These are phyloP conservation scores for Pharus latifolius DNA, from an alignment of 176 grass and related monocot species.

Conservation along the genomic window DNA sequence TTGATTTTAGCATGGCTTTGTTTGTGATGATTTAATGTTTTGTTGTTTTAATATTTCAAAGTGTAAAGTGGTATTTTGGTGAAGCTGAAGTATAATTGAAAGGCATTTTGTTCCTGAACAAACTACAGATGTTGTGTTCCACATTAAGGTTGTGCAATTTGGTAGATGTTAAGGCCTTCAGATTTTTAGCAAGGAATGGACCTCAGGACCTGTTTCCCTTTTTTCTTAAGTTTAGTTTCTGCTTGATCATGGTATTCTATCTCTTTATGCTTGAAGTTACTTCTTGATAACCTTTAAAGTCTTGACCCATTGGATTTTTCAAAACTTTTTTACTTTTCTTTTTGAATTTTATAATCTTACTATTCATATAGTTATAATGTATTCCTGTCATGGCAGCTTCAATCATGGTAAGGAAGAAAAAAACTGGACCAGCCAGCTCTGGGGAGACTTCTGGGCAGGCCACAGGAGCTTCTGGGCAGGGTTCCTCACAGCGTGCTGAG, in stretches of 20 bases:
- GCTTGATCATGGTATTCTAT: background rate
- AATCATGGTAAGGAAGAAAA: slow-evolving; percentile 88
- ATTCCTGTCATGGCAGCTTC: slow-evolving; percentile 13
- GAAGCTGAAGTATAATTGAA: background rate
- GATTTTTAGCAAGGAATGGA: background rate
- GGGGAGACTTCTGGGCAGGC: slow-evolving; percentile 45
- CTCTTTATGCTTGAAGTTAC: background rate
- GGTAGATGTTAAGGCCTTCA: background rate
- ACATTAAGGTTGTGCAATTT: background rate
- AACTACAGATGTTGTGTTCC: background rate
- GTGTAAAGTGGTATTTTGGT: no score
- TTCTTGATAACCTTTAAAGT: background rate
- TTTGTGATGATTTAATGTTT: background rate
- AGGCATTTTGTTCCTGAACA: background rate
- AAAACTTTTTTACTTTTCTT: no score
- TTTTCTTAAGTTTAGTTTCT: background rate
- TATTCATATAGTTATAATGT: background rate
- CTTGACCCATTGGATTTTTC: background rate
- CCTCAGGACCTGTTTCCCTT: background rate
- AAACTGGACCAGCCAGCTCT: slow-evolving; percentile 40
- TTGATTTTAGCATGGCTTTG: background rate
- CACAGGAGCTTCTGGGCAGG: slow-evolving; percentile 29
- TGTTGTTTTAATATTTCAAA: no score
- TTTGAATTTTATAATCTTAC: background rate
- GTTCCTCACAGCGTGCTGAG: slow-evolving; percentile 37